Evolutionary conservation across 345 rosid species (phyloP).

Genomic region (Kernera saxatilis): DNA sequence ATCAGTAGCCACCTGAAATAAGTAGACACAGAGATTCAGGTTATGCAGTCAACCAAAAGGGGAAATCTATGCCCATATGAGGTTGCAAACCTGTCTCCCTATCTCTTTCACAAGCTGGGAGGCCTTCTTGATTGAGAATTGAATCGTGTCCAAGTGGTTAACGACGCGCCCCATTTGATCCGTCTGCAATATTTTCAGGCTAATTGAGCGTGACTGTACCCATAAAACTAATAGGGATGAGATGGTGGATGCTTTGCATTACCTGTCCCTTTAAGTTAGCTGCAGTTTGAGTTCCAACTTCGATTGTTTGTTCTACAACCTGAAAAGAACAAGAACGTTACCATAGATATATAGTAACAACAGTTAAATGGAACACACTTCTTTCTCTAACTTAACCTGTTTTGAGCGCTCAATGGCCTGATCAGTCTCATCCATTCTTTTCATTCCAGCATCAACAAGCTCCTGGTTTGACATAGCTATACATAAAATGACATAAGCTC

Average conservation of each 20-base stretch:
- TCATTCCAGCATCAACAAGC: constrained; percentile 67
- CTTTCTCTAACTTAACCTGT: constrained; percentile 42
- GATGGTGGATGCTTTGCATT: background rate
- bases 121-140: constrained; percentile 96
- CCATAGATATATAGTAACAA: constrained; percentile 4
- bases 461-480: constrained; percentile 94
- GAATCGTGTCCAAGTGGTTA: constrained; percentile 94
- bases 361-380: background rate
- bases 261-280: constrained; percentile 90
- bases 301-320: constrained; percentile 97
- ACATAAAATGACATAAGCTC: constrained; percentile 12
- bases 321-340: constrained; percentile 27
- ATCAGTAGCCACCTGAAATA: constrained; percentile 83
- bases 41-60: background rate
- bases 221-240: background rate
- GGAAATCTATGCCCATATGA: background rate
- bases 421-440: constrained; percentile 96
- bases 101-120: constrained; percentile 98
- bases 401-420: constrained; percentile 93
- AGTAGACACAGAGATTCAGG: constrained; percentile 3
- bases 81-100: constrained; percentile 79
- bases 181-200: constrained; percentile 47
- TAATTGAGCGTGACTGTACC: background rate
- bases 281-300: constrained; percentile 98
- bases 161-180: constrained; percentile 99